Evolutionary conservation across 768 basidiomycete species (phyloP), one percentile per base, ranked within the genome.

Genomic region (Coprinellus aureogranulatus): DNA sequence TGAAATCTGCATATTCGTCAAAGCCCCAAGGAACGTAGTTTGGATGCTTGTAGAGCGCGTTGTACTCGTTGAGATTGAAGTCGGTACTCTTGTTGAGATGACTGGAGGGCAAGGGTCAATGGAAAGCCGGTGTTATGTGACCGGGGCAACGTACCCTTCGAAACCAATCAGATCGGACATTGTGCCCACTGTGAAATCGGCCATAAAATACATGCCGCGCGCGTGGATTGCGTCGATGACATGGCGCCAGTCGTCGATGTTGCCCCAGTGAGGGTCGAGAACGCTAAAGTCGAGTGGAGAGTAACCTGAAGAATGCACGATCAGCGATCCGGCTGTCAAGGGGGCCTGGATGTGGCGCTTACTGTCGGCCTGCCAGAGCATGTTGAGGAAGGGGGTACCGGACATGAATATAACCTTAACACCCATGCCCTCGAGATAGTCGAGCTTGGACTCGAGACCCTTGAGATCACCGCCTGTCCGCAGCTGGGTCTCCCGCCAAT

Each of bases 321-420:
- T 59, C 54, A 61, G 62, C 31, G 47, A 40, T 10, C 37, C 40
- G 47, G 27, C 55, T 57, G 61, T 5, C 26, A 53, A 27, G 39
- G 40, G 44, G 40, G 27, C 11, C 30, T 42, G 54, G 12, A 44
- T 37, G 34, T 20, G 42, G 55, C 26, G 83, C 92, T 68, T 54
- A 94, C 94, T 93, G 81, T 96, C 94, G 3, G 92, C 89, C 68
- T 94, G 89, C 94, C 94, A 96, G n/a, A 92, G 73, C 94, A 94
- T 94, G 80, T 96, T 96, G 60, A 97, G 60, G 72, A 93, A 97
- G 53, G 88, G 85, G 1, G 94, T 97, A 53, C 94, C 94, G 23
- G 94, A 92, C 69, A 96, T 89, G 75, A 92, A 97, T 64, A 97
- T 85, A 52, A 86, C 80, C 64, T 78, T 77, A 59, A 93, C 73